These are phyloP conservation scores for Sindora glabra DNA, from an alignment of 306 rosid genomes.

Conservation along the genomic window DNA sequence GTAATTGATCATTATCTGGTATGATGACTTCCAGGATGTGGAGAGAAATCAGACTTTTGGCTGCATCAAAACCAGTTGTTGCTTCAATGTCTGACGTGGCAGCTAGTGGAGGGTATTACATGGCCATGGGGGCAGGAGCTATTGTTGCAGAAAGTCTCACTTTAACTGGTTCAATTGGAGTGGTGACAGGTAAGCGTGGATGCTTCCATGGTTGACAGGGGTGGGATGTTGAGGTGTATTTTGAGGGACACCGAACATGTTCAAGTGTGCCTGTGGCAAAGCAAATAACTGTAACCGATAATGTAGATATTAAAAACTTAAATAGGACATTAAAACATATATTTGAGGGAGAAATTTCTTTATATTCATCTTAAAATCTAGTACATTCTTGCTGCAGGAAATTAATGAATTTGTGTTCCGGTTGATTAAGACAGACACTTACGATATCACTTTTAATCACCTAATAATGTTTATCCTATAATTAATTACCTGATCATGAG, in stretches of 20 bases:
- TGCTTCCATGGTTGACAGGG: not conserved
- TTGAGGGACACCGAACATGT: not conserved
- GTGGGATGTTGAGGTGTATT: not conserved
- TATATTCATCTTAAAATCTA: not conserved
- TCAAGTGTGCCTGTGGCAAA: no score
- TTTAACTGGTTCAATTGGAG: slow-evolving; percentile 96
- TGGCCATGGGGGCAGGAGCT: slow-evolving; percentile 92
- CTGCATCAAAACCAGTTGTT: slow-evolving; percentile 84
- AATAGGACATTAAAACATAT: not conserved
- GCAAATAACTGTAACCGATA: not conserved
- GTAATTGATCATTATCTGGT: slow-evolving; percentile 1
- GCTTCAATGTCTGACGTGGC: slow-evolving; percentile 98
- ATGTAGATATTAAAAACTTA: not conserved
- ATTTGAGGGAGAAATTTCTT: not conserved
- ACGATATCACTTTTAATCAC: not conserved
- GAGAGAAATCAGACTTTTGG: slow-evolving; percentile 96
- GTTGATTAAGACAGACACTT: not conserved
- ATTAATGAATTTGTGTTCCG: not conserved
- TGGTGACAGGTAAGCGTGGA: slow-evolving; percentile 61
- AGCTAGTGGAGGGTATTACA: slow-evolving; percentile 96
- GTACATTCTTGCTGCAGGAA: not conserved
- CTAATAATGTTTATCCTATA: no score
- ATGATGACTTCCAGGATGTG: slow-evolving; percentile 68
- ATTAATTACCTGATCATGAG: no score
- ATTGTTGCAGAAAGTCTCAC: slow-evolving; percentile 95